Evolutionary conservation across 2,329 filamentous ascomycete species (phyloP).

Genomic region (Colletotrichum cereale): DNA sequence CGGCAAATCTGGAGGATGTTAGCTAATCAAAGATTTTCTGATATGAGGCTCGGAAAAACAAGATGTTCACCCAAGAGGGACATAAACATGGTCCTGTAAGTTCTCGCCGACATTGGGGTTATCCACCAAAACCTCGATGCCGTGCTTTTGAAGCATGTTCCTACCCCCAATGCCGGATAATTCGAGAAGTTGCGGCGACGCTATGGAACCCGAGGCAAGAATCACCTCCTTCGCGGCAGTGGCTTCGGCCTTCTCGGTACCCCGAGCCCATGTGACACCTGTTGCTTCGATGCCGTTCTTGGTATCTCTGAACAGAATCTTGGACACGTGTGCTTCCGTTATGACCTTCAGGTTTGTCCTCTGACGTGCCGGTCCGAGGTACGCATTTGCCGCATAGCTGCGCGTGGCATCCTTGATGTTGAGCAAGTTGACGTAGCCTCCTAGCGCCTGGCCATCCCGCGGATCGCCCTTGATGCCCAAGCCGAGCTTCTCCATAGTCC

Average conservation of each 20-base stretch:
- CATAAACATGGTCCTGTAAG: conserved; percentile 51
- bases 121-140: conserved; percentile 49
- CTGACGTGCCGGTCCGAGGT: conserved; percentile 39
- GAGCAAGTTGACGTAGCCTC: conserved; percentile 37
- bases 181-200: conserved; percentile 71
- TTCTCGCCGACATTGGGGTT: conserved; percentile 55
- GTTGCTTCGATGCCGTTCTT: conserved; percentile 32
- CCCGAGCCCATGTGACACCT: conserved; percentile 38
- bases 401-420: conserved; percentile 44
- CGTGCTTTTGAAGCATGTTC: conserved; percentile 48
- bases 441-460: conserved; percentile 40
- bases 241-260: conserved; percentile 31
- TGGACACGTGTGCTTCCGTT: conserved; percentile 41
- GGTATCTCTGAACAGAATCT: conserved; percentile 41
- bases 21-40: background rate
- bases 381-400: conserved; percentile 45
- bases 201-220: conserved; percentile 68
- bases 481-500: conserved; percentile 38
- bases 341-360: conserved; percentile 45
- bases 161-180: conserved; percentile 69
- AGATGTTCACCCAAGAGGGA: conserved; percentile 17
- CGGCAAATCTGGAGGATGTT: conserved; percentile 21
- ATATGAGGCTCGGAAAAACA: accelerated
- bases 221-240: conserved; percentile 62
- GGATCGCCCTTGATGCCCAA: conserved; percentile 38